phyloP scores from a whole-genome alignment of 2,329 filamentous ascomycete genomes.

The Venturia pyrina region DNA sequence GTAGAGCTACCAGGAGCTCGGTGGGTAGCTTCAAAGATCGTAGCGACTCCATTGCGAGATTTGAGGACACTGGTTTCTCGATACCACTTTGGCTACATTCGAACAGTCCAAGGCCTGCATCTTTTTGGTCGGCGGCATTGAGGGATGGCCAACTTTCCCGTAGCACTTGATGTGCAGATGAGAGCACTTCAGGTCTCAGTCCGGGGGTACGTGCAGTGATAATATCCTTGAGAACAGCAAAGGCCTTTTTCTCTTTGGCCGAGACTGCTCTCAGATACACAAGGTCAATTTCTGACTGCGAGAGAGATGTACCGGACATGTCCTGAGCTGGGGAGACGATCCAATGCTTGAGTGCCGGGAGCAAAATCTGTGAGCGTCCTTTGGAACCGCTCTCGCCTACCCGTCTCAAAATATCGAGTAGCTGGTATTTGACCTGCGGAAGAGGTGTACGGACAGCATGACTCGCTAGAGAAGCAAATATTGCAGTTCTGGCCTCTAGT shows the following conservation, averaged over 20 bases:
- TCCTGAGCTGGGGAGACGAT: slow-evolving; percentile 44
- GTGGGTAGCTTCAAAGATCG: slow-evolving; percentile 43
- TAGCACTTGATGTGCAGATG: slow-evolving; percentile 58
- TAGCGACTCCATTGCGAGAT: slow-evolving; percentile 57
- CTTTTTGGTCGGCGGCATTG: slow-evolving; percentile 52
- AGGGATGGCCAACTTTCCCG: slow-evolving; percentile 62
- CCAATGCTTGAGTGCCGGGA: slow-evolving; percentile 68
- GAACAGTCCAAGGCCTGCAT: slow-evolving; percentile 53
- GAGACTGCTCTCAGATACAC: slow-evolving; percentile 44
- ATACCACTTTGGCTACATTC: slow-evolving; percentile 16
- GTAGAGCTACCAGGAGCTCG: slow-evolving; percentile 6
- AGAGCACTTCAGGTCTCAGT: slow-evolving; percentile 46
- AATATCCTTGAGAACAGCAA: slow-evolving; percentile 43
- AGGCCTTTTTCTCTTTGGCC: slow-evolving; percentile 47
- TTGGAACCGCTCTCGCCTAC: slow-evolving; percentile 63
- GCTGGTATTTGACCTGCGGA: slow-evolving; percentile 55
- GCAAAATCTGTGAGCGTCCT: slow-evolving; percentile 62
- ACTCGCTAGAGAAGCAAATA: slow-evolving; percentile 63
- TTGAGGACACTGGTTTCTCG: slow-evolving; percentile 20
- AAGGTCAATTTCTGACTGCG: slow-evolving; percentile 39
- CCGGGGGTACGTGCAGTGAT: slow-evolving; percentile 35
- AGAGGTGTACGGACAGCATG: slow-evolving; percentile 63
- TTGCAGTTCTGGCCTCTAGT: slow-evolving; percentile 50
- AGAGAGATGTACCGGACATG: slow-evolving; percentile 39
- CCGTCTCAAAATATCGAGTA: slow-evolving; percentile 63